Conservation (phyloP, 2,329 filamentous ascomycete genomes). For the Coniochaeta hoffmannii region DNA sequence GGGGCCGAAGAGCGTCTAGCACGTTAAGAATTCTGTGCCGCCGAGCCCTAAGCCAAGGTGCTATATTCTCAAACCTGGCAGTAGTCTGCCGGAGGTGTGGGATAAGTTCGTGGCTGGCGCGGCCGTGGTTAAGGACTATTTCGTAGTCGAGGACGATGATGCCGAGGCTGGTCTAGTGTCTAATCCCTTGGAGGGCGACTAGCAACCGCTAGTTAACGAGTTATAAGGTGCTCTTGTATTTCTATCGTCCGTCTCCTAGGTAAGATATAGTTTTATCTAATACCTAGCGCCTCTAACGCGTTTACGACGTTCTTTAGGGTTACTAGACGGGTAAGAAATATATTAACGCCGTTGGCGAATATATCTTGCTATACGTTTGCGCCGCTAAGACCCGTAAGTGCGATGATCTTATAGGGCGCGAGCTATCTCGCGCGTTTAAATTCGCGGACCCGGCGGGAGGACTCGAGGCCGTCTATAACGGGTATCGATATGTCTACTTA, state of each 20-base stretch:
- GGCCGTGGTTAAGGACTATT: background rate
- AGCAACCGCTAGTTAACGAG: too few relatives aligned
- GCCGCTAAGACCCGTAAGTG: conserved; percentile 44
- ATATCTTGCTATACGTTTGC: conserved; percentile 43
- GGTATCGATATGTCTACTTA: conserved; percentile 47
- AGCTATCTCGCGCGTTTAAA: conserved; percentile 36
- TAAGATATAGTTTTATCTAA: too few relatives aligned
- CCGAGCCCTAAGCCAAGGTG: conserved; percentile 3
- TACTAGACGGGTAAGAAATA: conserved; percentile 50
- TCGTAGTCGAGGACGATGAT: background rate
- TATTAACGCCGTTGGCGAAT: conserved; percentile 42
- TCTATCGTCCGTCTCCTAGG: too few relatives aligned
- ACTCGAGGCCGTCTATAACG: conserved; percentile 44
- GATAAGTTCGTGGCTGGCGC: background rate
- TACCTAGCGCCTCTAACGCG: too few relatives aligned
- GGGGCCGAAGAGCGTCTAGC: conserved; percentile 7
- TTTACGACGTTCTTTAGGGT: conserved; percentile 24
- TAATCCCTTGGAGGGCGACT: too few relatives aligned
- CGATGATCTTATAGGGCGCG: conserved; percentile 37
- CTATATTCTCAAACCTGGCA: background rate
- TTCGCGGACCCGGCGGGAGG: conserved; percentile 40
- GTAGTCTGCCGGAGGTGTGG: background rate
- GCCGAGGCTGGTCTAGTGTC: background rate
- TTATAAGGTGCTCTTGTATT: too few relatives aligned
- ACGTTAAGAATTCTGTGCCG: background rate